Evolutionary conservation across 306 rosid genomes (phyloP).

Genomic region (Sicyos baderoa): DNA sequence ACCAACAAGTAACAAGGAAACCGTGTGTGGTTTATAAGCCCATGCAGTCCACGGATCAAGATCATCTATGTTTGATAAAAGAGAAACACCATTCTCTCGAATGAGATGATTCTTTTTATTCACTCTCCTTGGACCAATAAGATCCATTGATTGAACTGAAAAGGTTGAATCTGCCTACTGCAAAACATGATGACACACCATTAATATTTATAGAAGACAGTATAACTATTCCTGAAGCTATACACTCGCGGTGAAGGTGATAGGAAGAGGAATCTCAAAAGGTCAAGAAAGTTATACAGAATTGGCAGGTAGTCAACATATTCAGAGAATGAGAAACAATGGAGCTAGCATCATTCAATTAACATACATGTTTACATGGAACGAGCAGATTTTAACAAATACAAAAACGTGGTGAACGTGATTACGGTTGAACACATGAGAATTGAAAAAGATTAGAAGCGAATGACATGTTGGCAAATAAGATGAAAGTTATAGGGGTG

Average conservation of each 20-base stretch:
- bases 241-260: background rate
- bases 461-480: background rate
- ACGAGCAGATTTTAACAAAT: background rate
- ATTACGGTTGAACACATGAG: background rate
- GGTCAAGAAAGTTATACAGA: background rate
- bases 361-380: background rate
- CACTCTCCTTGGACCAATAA: conserved; percentile 47
- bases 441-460: background rate
- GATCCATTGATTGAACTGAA: conserved; percentile 47
- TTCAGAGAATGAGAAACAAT: conserved; percentile 8
- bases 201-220: background rate
- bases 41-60: conserved; percentile 99
- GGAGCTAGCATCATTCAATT: background rate
- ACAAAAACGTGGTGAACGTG: background rate
- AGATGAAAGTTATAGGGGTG: background rate
- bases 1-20: conserved; percentile 80
- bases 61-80: conserved; percentile 49
- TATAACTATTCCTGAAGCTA: background rate
- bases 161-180: conserved; percentile 36
- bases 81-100: conserved; percentile 56
- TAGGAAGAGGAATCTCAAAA: background rate
- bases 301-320: background rate
- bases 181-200: conserved; percentile 1
- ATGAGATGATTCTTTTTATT: conserved; percentile 36
- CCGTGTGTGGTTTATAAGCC: conserved; percentile 96